These are phyloP conservation scores for Tephrocybe sp. DNA, from an alignment of 768 basidiomycete species.

Conservation along the genomic window DNA sequence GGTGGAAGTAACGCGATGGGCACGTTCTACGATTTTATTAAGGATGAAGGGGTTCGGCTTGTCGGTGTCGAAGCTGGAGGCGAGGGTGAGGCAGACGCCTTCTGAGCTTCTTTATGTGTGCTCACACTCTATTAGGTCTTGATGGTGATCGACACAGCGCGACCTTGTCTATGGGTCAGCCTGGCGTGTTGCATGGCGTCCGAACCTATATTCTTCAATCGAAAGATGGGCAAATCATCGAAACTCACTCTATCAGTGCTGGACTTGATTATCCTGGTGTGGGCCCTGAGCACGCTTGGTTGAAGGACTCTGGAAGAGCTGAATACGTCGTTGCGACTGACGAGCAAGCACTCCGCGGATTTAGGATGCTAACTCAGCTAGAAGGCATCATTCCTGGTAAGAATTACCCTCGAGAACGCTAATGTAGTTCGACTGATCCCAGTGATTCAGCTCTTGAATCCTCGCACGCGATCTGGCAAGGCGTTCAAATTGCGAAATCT, in stretches of 20 bases:
- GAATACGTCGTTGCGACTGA: constrained; percentile 94
- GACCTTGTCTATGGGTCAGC: constrained; percentile 85
- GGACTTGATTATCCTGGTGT: constrained; percentile 97
- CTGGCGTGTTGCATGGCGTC: constrained; percentile 95
- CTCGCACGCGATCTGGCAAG: constrained; percentile 94
- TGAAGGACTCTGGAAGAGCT: constrained; percentile 91
- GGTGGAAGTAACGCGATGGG: constrained; percentile 98
- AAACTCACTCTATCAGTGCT: constrained; percentile 96
- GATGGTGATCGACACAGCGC: constrained; percentile 89
- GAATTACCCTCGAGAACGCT: constrained; percentile 14
- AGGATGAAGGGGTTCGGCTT: constrained; percentile 78
- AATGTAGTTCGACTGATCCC: not conserved
- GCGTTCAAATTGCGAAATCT: constrained; percentile 78
- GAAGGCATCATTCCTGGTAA: constrained; percentile 97
- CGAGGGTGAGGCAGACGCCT: constrained; percentile 61
- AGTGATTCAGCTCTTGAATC: constrained; percentile 61
- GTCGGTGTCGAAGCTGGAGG: constrained; percentile 98
- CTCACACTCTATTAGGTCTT: constrained; percentile 48
- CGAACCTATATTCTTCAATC: constrained; percentile 94
- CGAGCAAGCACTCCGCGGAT: constrained; percentile 89
- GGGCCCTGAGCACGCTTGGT: constrained; percentile 96
- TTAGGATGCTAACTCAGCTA: constrained; percentile 85
- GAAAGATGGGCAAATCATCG: constrained; percentile 86
- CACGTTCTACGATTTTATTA: constrained; percentile 95
- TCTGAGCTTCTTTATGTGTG: constrained; percentile 1